Conservation (phyloP, 768 basidiomycete species). For the Suillus brevipes region DNA sequence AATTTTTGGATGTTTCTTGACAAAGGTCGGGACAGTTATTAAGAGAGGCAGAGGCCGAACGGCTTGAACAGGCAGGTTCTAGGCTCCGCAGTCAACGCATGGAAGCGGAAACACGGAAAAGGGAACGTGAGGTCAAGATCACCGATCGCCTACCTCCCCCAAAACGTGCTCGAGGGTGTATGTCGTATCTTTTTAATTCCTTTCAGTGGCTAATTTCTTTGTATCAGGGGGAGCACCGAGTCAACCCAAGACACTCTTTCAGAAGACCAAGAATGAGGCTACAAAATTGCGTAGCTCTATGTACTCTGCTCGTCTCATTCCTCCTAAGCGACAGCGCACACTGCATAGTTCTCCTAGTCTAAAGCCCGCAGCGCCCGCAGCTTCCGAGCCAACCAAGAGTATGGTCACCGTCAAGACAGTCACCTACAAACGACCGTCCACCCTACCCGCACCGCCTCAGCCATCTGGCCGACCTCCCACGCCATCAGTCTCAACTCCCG, state of each 20-base stretch:
- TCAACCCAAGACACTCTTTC: slow-evolving; percentile 69
- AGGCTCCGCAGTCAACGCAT: slow-evolving; percentile 66
- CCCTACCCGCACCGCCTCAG: slow-evolving; percentile 17
- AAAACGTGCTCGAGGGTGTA: slow-evolving; percentile 52
- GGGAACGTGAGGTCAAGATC: slow-evolving; percentile 71
- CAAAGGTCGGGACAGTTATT: slow-evolving; percentile 43
- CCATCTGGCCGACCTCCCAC: neutral
- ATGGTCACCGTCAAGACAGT: slow-evolving; percentile 57
- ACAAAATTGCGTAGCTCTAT: slow-evolving; percentile 65
- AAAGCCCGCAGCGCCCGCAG: slow-evolving; percentile 36
- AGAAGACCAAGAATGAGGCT: slow-evolving; percentile 74
- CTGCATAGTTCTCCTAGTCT: slow-evolving; percentile 36
- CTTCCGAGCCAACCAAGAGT: slow-evolving; percentile 30
- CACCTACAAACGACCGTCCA: slow-evolving; percentile 36
- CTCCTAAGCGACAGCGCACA: slow-evolving; percentile 47
- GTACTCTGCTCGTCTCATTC: slow-evolving; percentile 52
- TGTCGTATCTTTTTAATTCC: neutral
- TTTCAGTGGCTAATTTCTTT: slow-evolving; percentile 11
- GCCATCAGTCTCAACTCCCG: neutral
- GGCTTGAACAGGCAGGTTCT: slow-evolving; percentile 61
- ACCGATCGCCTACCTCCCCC: slow-evolving; percentile 68
- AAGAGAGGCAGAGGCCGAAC: slow-evolving; percentile 57
- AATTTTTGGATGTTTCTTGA: slow-evolving; percentile 7
- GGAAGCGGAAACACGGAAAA: slow-evolving; percentile 74
- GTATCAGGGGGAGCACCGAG: slow-evolving; percentile 38